A percentile compares a stretch with the other conserved stretches of the same genome.
Evolutionary conservation across 208 protist species (phyloP).

Genomic region (Strigomonas oncopelti): DNA sequence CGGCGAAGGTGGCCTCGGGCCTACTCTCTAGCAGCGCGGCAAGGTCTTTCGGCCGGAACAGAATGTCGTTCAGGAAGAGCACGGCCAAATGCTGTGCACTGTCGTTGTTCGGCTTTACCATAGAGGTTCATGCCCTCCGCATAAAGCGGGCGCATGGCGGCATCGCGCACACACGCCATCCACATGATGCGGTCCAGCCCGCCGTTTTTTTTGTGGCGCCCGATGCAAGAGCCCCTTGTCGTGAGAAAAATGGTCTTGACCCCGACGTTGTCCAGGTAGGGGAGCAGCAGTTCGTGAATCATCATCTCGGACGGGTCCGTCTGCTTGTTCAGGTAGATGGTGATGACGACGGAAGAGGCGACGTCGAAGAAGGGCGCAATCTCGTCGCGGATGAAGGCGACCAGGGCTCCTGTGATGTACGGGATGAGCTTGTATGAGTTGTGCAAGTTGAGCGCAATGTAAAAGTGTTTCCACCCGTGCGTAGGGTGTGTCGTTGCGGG

Average conservation of each 20-base stretch:
- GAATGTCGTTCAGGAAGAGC: slow-evolving; percentile 81
- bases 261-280: slow-evolving; percentile 33
- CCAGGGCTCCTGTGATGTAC: slow-evolving; percentile 56
- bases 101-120: too few relatives aligned
- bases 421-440: slow-evolving; percentile 60
- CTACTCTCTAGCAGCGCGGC: slow-evolving; percentile 54
- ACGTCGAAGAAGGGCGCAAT: slow-evolving; percentile 36
- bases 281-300: slow-evolving; percentile 44
- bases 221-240: slow-evolving; percentile 40
- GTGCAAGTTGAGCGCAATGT: slow-evolving; percentile 71
- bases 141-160: slow-evolving; percentile 63
- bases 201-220: slow-evolving; percentile 31
- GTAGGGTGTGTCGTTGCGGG: too few relatives aligned
- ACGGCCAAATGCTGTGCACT: slow-evolving; percentile 63
- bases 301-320: slow-evolving; percentile 31
- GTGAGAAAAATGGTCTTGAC: slow-evolving; percentile 48
- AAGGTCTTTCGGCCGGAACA: slow-evolving; percentile 62
- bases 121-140: slow-evolving; percentile 47
- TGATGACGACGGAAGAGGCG: slow-evolving; percentile 41
- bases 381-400: slow-evolving; percentile 68
- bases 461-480: slow-evolving; percentile 78
- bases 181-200: slow-evolving; percentile 67
- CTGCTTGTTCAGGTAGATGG: slow-evolving; percentile 64
- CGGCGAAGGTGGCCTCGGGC: slow-evolving; percentile 14
- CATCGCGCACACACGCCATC: slow-evolving; percentile 81